Evolutionary conservation across 768 basidiomycete genomes (phyloP), one percentile per base, ranked within the genome.

Genomic region (Xanthoconium purpureum): DNA sequence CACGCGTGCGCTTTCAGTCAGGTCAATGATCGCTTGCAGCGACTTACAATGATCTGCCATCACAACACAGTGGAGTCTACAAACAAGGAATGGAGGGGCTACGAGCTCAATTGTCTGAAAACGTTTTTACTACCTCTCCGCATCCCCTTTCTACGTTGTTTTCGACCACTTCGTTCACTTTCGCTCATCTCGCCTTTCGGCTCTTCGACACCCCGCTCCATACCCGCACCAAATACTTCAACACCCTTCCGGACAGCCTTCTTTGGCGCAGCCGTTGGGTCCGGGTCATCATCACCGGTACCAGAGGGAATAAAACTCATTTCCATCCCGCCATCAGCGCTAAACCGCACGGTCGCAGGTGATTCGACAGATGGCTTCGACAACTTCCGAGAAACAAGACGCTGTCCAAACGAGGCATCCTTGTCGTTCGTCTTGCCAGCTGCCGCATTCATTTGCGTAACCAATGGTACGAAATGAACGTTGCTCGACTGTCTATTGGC

Each of bases 51-150:
- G 54, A 36, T 68, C 64, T 32, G 56, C 29, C 67, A 68, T 67
- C 29, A n/a, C n/a, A 12, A 36, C 18, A 6, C 3, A 11, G 7
- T 14, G 3, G 18, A n/a, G 29, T 18, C 24, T 32, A 17, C 2
- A 46, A 46, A n/a, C n/a, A 33, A 20, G 18, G 3, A 6, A 32
- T 17, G 8, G 8, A 30, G n/a, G 30, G n/a, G 28, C 45, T 66
- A 67, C 17, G 62, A 68, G 17, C 62, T 57, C 20, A 65, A 13
- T 37, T 42, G 60, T 60, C 84, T 76, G 70, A 93, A 91, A 2
- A 81, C 83, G 71, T 95, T 98, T 76, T 85, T 93, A 70, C 91
- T 93, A 32, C 94, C 96, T 68, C 93, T 97, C 50, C 96, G 80
- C 50, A 88, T 79, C 10, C 85, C 89, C 65, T 84, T 83, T 70